Conservation (phyloP, 441 rosid species). For the Erodium trifolium region DNA sequence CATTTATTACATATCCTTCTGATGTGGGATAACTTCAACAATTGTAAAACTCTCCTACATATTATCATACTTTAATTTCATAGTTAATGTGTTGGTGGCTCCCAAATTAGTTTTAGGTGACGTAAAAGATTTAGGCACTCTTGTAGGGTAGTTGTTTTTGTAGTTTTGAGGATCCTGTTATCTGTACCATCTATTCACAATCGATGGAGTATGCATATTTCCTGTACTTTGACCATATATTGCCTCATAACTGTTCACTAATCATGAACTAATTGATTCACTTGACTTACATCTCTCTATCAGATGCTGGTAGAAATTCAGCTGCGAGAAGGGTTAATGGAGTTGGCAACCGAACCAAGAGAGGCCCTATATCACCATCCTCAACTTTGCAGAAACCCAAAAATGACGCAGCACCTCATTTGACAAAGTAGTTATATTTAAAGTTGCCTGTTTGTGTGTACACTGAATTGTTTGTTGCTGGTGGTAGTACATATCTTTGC, state of each 20-base stretch:
- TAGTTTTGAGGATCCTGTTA: not conserved
- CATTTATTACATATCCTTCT: too few relatives aligned
- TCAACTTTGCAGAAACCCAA: constrained; percentile 31
- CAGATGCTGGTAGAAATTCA: constrained; percentile 42
- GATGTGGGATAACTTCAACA: too few relatives aligned
- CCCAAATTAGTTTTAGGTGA: not conserved
- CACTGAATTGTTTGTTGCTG: not conserved
- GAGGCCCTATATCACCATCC: constrained; percentile 26
- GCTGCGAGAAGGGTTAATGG: constrained; percentile 54
- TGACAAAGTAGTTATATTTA: constrained; percentile 34
- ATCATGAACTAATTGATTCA: not conserved
- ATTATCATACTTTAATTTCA: not conserved
- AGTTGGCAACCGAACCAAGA: constrained; percentile 26
- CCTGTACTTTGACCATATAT: not conserved
- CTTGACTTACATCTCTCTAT: constrained; percentile 9
- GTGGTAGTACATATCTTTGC: not conserved
- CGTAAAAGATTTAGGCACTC: not conserved
- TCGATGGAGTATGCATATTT: not conserved
- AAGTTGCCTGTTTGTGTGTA: constrained; percentile 1
- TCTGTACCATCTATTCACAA: not conserved
- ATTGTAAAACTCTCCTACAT: not conserved
- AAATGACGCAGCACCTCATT: constrained; percentile 26
- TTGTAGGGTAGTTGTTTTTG: not conserved
- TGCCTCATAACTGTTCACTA: not conserved
- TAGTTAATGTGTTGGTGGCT: not conserved